phyloP scores from a whole-genome alignment of 495 filamentous ascomycete species.

The Penicillium simplicissimum region DNA sequence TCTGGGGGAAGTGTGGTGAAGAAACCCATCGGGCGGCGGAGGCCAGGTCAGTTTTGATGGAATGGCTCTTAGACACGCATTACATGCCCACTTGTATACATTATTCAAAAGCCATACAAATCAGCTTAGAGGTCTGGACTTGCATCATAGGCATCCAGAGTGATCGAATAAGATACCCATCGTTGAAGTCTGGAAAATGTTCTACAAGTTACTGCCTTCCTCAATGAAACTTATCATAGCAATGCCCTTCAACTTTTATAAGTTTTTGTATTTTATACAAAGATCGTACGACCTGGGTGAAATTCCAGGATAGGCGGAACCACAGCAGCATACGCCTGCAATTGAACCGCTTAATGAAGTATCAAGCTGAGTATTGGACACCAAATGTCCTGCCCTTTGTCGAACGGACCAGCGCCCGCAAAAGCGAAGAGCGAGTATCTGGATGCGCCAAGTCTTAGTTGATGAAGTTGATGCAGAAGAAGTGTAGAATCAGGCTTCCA shows the following conservation, averaged over 20 bases:
- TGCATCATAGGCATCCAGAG: background rate
- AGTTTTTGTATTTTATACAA: background rate
- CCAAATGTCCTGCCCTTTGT: slow-evolving; percentile 1
- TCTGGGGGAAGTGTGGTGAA: slow-evolving; percentile 55
- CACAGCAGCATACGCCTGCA: background rate
- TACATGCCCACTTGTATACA: background rate
- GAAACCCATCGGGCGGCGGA: slow-evolving; percentile 58
- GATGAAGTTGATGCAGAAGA: slow-evolving; percentile 99
- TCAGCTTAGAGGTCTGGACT: background rate
- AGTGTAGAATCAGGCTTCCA: slow-evolving; percentile 91
- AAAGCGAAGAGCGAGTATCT: slow-evolving; percentile 9
- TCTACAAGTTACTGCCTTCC: background rate
- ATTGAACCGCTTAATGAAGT: background rate
- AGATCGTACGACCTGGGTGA: background rate
- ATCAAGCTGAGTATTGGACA: background rate
- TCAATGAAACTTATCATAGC: background rate
- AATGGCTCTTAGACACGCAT: slow-evolving; percentile 40
- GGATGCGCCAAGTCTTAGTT: slow-evolving; percentile 57
- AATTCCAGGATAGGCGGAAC: background rate
- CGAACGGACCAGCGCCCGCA: slow-evolving; percentile 15
- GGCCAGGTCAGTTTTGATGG: slow-evolving; percentile 38
- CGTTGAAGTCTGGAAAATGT: background rate
- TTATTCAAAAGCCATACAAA: slow-evolving; percentile 2
- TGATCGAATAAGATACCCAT: slow-evolving; percentile 9
- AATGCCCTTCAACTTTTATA: background rate